Percentiles rank a stretch among this genome's conserved stretches.
These are phyloP conservation scores for Stropharia rugosoannulata DNA, from an alignment of 768 basidiomycete species.

Conservation along the genomic window DNA sequence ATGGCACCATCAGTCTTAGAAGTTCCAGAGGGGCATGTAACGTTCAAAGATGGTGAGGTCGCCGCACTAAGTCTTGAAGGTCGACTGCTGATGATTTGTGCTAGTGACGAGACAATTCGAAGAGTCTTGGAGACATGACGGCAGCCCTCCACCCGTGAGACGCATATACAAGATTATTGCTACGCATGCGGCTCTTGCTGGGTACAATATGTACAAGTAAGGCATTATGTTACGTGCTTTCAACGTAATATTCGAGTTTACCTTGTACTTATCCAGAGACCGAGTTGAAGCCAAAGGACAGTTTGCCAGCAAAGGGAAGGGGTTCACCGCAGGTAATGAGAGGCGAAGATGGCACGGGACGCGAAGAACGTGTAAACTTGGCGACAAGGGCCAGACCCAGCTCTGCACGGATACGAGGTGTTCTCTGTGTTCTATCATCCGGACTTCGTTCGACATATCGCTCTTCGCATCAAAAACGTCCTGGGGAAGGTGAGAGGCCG, in stretches of 20 bases:
- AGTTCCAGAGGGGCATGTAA: conserved; percentile 56
- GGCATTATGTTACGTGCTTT: conserved; percentile 7
- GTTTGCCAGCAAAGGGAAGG: conserved; percentile 40
- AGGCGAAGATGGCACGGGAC: conserved; percentile 79
- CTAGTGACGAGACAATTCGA: conserved; percentile 68
- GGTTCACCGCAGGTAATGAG: conserved; percentile 65
- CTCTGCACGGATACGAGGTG: conserved; percentile 57
- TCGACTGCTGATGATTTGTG: not conserved
- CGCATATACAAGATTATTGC: conserved; percentile 65
- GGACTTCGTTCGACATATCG: conserved; percentile 61
- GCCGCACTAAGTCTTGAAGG: not conserved
- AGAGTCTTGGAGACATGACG: conserved; percentile 62
- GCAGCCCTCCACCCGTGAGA: conserved; percentile 57
- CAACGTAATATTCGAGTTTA: not conserved
- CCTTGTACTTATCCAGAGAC: conserved; percentile 30
- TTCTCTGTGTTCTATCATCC: conserved; percentile 63
- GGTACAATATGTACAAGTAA: conserved; percentile 64
- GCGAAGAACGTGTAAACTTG: conserved; percentile 59
- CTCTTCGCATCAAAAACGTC: conserved; percentile 69
- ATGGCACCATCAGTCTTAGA: conserved; percentile 52
- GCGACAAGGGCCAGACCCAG: conserved; percentile 56
- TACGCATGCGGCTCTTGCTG: conserved; percentile 46
- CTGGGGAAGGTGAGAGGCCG: conserved; percentile 54
- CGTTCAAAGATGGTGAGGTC: conserved; percentile 62
- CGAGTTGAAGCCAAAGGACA: conserved; percentile 61